Evolutionary conservation across 441 rosid genomes (phyloP).

Genomic region (Cnidoscolus chayamansa): DNA sequence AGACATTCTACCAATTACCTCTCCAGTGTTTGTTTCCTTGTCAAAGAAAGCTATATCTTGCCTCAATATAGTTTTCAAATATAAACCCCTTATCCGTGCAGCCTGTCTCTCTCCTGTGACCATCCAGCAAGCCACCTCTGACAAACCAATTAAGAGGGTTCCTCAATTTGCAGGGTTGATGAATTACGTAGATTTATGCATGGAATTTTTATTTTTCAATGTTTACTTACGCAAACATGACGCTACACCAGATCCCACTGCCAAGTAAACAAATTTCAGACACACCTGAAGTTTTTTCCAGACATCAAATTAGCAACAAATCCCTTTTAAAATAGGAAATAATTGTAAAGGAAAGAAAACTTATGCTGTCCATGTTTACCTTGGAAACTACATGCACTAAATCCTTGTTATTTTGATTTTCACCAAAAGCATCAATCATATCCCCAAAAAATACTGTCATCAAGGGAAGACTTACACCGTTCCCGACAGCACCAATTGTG

Average conservation of each 20-base stretch:
- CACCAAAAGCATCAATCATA: conserved; percentile 50
- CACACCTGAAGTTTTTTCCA: conserved; percentile 40
- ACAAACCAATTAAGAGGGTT: conserved; percentile 1
- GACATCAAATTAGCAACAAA: neutral
- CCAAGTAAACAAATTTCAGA: conserved; percentile 63
- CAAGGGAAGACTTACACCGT: conserved; percentile 50
- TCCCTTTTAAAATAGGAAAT: neutral
- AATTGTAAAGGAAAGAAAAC: too few species aligned
- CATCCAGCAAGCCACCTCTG: conserved; percentile 93
- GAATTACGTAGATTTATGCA: neutral
- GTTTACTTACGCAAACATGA: conserved; percentile 65
- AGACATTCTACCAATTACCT: conserved; percentile 83
- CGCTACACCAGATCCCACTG: conserved; percentile 53
- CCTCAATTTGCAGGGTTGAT: neutral
- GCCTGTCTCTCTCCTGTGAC: conserved; percentile 91
- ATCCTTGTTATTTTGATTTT: conserved; percentile 34
- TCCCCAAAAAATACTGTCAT: conserved; percentile 60
- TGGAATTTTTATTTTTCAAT: neutral
- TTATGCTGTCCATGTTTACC: conserved; percentile 28
- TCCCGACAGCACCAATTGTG: conserved; percentile 52
- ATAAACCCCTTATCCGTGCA: conserved; percentile 61
- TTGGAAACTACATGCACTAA: conserved; percentile 41
- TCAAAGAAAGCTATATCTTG: conserved; percentile 89
- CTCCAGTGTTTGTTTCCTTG: conserved; percentile 72
- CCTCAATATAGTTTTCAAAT: conserved; percentile 69